Base-by-base conservation (phyloP, 2,329 filamentous ascomycete genomes). In the Talaromyces sp. region DNA sequence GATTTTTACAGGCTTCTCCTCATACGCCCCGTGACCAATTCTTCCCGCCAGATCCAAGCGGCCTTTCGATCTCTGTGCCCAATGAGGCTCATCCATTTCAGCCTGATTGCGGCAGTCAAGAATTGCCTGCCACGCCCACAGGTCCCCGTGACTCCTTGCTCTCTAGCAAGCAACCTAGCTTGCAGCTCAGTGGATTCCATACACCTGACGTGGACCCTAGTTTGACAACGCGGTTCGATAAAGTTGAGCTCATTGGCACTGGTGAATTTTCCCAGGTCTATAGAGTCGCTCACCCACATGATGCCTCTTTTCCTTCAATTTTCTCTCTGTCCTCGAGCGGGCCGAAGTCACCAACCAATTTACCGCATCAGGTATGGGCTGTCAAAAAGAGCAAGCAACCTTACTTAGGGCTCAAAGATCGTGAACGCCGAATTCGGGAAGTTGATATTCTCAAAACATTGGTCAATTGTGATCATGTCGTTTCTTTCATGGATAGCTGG, bases 251-350 rank as follows among this genome's bases (percentile, higher is more conserved):
- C 54, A 82, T 93, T 60, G 93, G 93, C 43, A 87, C 87, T 54
- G 94, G 94, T 52, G 93, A 97, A 70, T 99, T 99, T 68, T 97
- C 94, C 0, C 85, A 89, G 51, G 94, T 99, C 1, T 99, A 91
- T 71, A 86, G 88, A 32, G 92, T 96, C 4, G 84, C 84, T 13
- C 61, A 74, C 55, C 61, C 76, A 54, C 61, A 71, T 11, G 66
- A 72, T 33, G 53, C 63, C 8, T 68, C 70, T 57, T 63, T 73
- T 33, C 67, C 73, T 53, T 66, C 73, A 61, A 62, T 79, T 64
- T 72, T 77, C 70, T 65, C 77, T 62, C 50, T 77, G 54, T 77
- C 82, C 1, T 77, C 74, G 1, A 73, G 72, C 49, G 72, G 78
- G 10, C 77, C 73, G 33, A 75, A 80, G n/a, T 79, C 84, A 8